Conservation (phyloP, 306 rosid species). For the Vigna reflexopilosa region DNA sequence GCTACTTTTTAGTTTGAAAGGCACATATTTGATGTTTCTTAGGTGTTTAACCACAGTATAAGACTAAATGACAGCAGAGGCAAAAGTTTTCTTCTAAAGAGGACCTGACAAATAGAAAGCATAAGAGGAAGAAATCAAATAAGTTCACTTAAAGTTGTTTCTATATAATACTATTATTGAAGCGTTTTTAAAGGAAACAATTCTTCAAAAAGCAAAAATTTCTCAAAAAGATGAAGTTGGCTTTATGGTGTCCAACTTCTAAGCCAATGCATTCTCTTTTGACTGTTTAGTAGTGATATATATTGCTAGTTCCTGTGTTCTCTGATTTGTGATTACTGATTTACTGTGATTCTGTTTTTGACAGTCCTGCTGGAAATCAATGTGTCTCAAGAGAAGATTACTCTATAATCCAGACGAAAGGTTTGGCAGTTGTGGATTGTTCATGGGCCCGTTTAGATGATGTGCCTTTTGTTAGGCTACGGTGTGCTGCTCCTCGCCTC, state of each 20-base stretch:
- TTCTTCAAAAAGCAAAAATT: background rate
- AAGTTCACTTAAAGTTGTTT: slow-evolving; percentile 2
- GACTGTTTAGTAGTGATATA: slow-evolving; percentile 34
- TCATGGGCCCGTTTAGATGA: slow-evolving; percentile 97
- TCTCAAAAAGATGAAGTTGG: slow-evolving; percentile 24
- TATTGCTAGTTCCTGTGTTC: slow-evolving; percentile 27
- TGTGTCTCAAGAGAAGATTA: slow-evolving; percentile 93
- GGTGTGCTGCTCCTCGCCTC: slow-evolving; percentile 89
- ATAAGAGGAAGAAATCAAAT: background rate
- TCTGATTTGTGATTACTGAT: slow-evolving; percentile 15
- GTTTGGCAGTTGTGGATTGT: slow-evolving; percentile 98
- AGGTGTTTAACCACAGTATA: background rate
- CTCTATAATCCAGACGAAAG: slow-evolving; percentile 67
- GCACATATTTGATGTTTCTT: too few species aligned
- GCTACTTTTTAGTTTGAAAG: background rate
- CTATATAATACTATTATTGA: background rate
- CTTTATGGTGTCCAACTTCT: slow-evolving; percentile 23
- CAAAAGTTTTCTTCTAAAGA: slow-evolving; percentile 10
- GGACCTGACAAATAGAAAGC: background rate
- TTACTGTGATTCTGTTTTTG: slow-evolving; percentile 41
- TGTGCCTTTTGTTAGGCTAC: slow-evolving; percentile 89
- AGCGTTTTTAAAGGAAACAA: background rate
- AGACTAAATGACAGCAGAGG: slow-evolving; percentile 6
- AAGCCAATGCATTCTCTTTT: slow-evolving; percentile 30
- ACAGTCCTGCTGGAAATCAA: slow-evolving; percentile 86